phyloP scores from a whole-genome alignment of 495 filamentous ascomycete genomes.

The Podospora pseudoanserina region DNA sequence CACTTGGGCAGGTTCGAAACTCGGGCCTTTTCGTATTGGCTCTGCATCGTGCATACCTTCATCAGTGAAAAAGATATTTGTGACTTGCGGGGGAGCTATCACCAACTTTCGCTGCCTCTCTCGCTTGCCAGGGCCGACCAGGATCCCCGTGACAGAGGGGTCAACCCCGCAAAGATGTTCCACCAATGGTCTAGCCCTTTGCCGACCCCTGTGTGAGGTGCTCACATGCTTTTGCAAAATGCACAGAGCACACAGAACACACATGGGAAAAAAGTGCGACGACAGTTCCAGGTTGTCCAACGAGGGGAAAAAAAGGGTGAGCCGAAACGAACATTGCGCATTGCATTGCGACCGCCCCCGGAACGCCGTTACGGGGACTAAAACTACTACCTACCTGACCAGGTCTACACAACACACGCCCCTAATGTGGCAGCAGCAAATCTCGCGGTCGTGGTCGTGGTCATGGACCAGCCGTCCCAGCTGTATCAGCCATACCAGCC shows the following conservation, averaged over 20 bases:
- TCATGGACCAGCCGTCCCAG: background rate
- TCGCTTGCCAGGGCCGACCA: constrained; percentile 11
- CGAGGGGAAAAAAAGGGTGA: constrained; percentile 10
- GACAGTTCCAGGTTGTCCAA: background rate
- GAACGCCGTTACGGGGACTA: background rate
- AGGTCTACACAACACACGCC: background rate
- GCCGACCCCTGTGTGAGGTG: background rate
- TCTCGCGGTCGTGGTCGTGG: background rate
- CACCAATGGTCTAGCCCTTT: constrained; percentile 16
- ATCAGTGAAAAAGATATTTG: background rate
- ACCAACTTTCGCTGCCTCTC: constrained; percentile 7
- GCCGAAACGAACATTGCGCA: constrained; percentile 14
- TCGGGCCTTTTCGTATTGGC: constrained; percentile 7
- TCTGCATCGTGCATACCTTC: background rate
- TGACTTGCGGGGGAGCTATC: no score
- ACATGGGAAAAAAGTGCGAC: background rate
- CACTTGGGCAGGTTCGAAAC: background rate
- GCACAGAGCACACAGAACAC: background rate
- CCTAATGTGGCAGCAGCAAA: constrained; percentile 1
- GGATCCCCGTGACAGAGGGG: constrained; percentile 9
- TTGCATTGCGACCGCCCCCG: constrained; percentile 1
- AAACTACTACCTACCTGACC: background rate
- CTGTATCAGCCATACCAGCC: no score
- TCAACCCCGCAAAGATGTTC: constrained; percentile 11
- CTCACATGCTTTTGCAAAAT: constrained; percentile 10